Evolutionary conservation across 73 alveolate species (phyloP).

Genomic region (Halteria grandinella): DNA sequence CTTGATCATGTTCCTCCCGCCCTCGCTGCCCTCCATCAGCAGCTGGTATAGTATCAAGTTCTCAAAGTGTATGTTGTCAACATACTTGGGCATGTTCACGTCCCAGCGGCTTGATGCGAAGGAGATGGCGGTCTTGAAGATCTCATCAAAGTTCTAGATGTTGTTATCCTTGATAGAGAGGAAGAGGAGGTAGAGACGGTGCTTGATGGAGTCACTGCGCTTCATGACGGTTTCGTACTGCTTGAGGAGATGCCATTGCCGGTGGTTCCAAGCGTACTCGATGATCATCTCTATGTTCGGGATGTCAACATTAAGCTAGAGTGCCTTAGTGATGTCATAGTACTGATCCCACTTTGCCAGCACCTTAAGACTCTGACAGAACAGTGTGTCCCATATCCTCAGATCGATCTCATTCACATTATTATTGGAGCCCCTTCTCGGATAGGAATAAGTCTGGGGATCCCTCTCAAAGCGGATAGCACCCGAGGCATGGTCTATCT

Average conservation of each 20-base stretch:
- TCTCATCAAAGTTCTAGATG: slow-evolving; percentile 40
- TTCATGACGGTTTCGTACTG: slow-evolving; percentile 1
- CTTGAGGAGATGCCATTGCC: slow-evolving; percentile 28
- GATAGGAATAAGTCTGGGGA: too few relatives aligned
- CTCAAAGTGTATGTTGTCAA: slow-evolving; percentile 50
- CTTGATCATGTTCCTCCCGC: slow-evolving; percentile 59
- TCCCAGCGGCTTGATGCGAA: slow-evolving; percentile 44
- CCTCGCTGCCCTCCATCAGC: slow-evolving; percentile 58
- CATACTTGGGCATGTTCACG: slow-evolving; percentile 31
- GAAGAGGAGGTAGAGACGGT: slow-evolving; percentile 43
- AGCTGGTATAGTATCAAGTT: slow-evolving; percentile 41
- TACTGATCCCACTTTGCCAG: slow-evolving; percentile 48
- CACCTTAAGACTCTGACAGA: slow-evolving; percentile 41
- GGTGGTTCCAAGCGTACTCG: slow-evolving; percentile 51
- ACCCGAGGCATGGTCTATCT: too few relatives aligned
- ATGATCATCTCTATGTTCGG: slow-evolving; percentile 37
- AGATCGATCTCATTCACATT: slow-evolving; percentile 36
- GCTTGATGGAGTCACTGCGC: slow-evolving; percentile 27
- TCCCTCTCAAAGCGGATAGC: too few relatives aligned
- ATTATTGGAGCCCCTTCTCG: not conserved
- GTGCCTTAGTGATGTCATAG: slow-evolving; percentile 46
- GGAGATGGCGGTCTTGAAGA: slow-evolving; percentile 27
- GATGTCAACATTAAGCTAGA: too few relatives aligned
- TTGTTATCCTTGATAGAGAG: slow-evolving; percentile 1
- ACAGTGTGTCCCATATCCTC: slow-evolving; percentile 57